Evolutionary conservation across 352 stramenopile genomes (phyloP), one percentile per base, ranked within the genome.

Genomic region (Globisporangium cystogenes): DNA sequence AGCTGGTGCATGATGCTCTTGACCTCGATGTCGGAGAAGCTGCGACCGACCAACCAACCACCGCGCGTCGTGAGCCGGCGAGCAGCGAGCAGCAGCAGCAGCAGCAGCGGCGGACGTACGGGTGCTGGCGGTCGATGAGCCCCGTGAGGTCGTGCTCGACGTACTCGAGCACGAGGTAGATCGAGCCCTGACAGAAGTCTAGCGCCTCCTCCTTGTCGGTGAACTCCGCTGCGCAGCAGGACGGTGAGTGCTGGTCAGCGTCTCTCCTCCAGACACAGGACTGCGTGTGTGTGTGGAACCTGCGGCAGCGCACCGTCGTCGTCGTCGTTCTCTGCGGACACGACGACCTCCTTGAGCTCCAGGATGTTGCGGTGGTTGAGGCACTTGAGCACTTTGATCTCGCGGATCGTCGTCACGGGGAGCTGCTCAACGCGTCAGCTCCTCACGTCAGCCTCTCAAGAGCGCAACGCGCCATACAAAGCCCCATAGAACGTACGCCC

Each of bases 361-460:
- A 99, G 93, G 53, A 99, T 76, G 69, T 98, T 98, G 20, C 78
- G 82, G 70, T 99, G 96, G 48, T 93, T 87, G 6, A 99, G 74
- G 65, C 86, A 89, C 68, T 98, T 98, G 50, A 99, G 80, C 62
- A 99, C 97, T 85, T 98, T 98, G 57, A 99, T 99, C 76, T 99
- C 96, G 14, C 96, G 87, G 60, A 99, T 96, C 16, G 96, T 96
- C 39, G 93, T 98, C 46, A 97, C 80, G 0, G 96, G 95, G 14
- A 98, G 72, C 84, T 97, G 7, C 29, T 48, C 7, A 42, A 27
- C 50, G 21, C 42, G 23, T 48, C 14, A 16, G 7, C 42, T n/a
- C n/a, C n/a, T n/a, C n/a, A n/a, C n/a, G n/a, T n/a, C n/a, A n/a
- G n/a, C n/a, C n/a, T n/a, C n/a, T n/a, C n/a, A n/a, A n/a, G 23